Evolutionary conservation across 2,329 filamentous ascomycete genomes (phyloP).

Genomic region (Teratosphaeriaceae sp.): DNA sequence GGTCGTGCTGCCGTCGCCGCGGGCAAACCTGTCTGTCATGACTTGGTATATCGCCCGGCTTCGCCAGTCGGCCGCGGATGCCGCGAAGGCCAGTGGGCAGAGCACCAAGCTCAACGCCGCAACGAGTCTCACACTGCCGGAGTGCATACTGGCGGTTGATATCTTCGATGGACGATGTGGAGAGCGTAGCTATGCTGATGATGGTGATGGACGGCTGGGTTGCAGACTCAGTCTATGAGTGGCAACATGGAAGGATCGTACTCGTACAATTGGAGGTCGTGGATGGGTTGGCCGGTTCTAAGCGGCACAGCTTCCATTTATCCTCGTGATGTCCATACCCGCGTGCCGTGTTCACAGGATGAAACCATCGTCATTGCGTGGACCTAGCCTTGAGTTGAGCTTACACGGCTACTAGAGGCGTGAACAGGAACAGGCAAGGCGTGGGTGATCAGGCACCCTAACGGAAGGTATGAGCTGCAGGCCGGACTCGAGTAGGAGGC

Average conservation of each 20-base stretch:
- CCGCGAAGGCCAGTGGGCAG: constrained; percentile 15
- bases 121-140: constrained; percentile 1
- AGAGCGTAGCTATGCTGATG: not conserved
- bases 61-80: constrained; percentile 30
- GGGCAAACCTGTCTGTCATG: constrained; percentile 37
- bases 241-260: not conserved
- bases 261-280: too few relatives aligned
- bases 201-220: too few relatives aligned
- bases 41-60: constrained; percentile 37
- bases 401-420: not conserved
- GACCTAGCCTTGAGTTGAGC: not conserved
- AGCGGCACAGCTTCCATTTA: constrained; percentile 3
- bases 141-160: constrained; percentile 4
- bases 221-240: too few relatives aligned
- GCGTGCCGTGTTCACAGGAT: not conserved
- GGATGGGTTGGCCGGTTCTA: too few relatives aligned
- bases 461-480: not conserved
- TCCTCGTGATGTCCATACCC: constrained; percentile 1
- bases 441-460: not conserved
- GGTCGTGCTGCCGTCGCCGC: constrained; percentile 33
- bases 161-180: not conserved
- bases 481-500: not conserved
- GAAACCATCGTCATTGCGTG: not conserved
- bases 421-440: not conserved
- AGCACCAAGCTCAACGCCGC: constrained; percentile 18